Percentiles rank a stretch among this genome's conserved stretches.
These are phyloP conservation scores for Daldinia eschscholtzii DNA, from an alignment of 2,329 filamentous ascomycete genomes.

Conservation along the genomic window DNA sequence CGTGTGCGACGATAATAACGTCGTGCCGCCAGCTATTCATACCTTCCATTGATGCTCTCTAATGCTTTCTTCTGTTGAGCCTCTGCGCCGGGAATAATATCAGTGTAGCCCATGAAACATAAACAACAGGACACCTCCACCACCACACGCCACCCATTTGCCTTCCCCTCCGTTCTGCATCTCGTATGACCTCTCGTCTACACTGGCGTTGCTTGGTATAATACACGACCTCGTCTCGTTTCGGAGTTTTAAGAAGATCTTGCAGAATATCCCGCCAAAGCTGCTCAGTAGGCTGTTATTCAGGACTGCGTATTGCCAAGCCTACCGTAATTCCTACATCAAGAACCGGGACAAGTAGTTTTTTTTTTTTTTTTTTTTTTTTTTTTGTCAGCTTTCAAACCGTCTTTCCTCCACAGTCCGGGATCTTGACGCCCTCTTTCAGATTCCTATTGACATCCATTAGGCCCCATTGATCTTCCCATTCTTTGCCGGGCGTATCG, in stretches of 20 bases:
- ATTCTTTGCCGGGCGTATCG: slow-evolving; percentile 76
- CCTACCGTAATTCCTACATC: not conserved
- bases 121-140: not conserved
- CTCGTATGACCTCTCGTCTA: slow-evolving; percentile 3
- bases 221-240: slow-evolving; percentile 9
- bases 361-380: not conserved
- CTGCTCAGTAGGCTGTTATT: not conserved
- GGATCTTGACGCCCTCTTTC: slow-evolving; percentile 86
- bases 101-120: slow-evolving; percentile 7
- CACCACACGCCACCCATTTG: not conserved
- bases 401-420: slow-evolving; percentile 84
- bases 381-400: slow-evolving; percentile 53
- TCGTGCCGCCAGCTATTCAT: slow-evolving; percentile 17
- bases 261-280: not conserved
- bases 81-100: slow-evolving; percentile 10
- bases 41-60: slow-evolving; percentile 18
- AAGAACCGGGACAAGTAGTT: not conserved
- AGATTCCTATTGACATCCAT: slow-evolving; percentile 87
- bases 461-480: slow-evolving; percentile 97
- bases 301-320: not conserved
- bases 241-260: not conserved
- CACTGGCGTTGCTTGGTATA: slow-evolving; percentile 9
- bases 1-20: not conserved
- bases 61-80: slow-evolving; percentile 13
- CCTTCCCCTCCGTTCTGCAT: not conserved